Evolutionary conservation across 202 grass and related monocot genomes (phyloP), one percentile per base, ranked within the genome.

Genomic region (Panicum virgatum): DNA sequence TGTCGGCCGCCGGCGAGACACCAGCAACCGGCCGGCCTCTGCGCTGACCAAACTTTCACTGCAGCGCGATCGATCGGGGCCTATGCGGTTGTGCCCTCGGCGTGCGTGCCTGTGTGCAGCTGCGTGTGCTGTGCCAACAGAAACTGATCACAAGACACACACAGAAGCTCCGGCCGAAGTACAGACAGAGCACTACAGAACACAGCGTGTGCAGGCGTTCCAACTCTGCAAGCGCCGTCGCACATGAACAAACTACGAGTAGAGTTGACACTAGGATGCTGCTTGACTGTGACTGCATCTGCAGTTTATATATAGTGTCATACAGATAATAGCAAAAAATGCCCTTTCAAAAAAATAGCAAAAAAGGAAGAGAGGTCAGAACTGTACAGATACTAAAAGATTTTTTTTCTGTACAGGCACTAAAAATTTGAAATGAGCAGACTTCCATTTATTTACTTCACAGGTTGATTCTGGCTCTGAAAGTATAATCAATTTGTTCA

Each of bases 1-100:
- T 86, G 85, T 82, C 78, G 78, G 71, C 59, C 43, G 78, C 78
- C 54, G 66, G 66, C 85, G 70, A 81, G 84, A 81, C 84, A 86
- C 51, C 62, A 22, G 48, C 82, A 39, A 32, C 69, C 69, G 9
- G 69, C 10, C 75, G n/a, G 11, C 9, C 75, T 72, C 57, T 81
- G 48, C 38, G n/a, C 38, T 67, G 72, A 61, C 84, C 84, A 67
- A 81, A 81, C 64, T 81, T n/a, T 48, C 77, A 80, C 84, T 86
- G 77, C 84, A 80, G 36, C 48, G 42, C 36, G 40, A 57, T 69
- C 63, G n/a, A 58, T 67, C 4, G 37, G 68, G 59, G 58, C 18
- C 72, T 78, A 37, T 46, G 34, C 6, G 53, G 12, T 42, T 62
- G 74, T 46, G 73, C 40, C 38, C 18, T 9, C 37, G 11, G 27